Evolutionary conservation across 805 yeast genomes (phyloP), one percentile per base, ranked within the genome.

Genomic region (Nematodospora valgi): DNA sequence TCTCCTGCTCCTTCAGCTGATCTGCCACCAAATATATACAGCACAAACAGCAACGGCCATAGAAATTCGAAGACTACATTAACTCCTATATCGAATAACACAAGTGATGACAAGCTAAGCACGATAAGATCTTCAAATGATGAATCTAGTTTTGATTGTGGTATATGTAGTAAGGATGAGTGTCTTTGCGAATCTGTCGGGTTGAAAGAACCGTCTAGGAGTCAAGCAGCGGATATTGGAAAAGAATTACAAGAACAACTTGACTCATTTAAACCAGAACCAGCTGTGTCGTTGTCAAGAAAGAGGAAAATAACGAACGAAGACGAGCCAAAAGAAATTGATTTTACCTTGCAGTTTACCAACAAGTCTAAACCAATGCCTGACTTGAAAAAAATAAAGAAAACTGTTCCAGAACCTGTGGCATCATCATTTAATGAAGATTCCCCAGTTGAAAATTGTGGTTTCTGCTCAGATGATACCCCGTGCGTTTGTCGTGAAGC

Each of bases 401-500:
- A 41, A 24, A 16, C 34, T n/a, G 5, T 27, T 23, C 21, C 15
- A 14, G 15, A 27, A 25, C 22, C 23, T 23, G 17, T 34, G 18
- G 32, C 37, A 25, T 33, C 32, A 14, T 54, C 48, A 15, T 64
- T 68, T 38, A 62, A 69, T 40, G 76, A 71, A 32, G 59, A 59
- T 24, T 72, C 76, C 1, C 74, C 78, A 5, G 68, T 70, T 40
- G 94, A 85, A 45, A 78, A 83, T 39, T 91, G 98, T 59, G 98
- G 98, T 0, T 89, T 91, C 58, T 91, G 98, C 53, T 78, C 95
- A 0, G 95, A 86, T 46, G 93, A 80, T 46, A 80, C 95, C 0
- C 89, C 95, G 2, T 91, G 98, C 60, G 84, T 91, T 2, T 91
- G 97, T 56, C 76, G 91, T 18, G 96, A 87, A 47, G 84, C 77